Evolutionary conservation across 495 filamentous ascomycete genomes (phyloP), one percentile per base, ranked within the genome.

Genomic region (Friedmanniomyces endolithicus): DNA sequence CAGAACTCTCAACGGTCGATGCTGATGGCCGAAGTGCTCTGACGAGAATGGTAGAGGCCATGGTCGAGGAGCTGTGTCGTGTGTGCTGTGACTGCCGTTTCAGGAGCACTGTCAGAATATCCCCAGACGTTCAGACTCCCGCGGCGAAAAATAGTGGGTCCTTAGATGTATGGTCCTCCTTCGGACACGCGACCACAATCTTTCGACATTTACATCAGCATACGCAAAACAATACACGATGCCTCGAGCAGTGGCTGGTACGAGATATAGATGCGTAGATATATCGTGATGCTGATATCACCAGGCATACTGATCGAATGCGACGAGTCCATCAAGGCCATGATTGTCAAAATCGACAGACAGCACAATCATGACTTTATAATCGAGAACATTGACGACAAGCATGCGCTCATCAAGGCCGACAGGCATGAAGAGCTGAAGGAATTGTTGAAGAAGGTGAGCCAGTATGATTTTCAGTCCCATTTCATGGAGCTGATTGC

Each of bases 251-350:
- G 47, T 55, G 8, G 33, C 16, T 50, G 57, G 57, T 55, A 41
- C 12, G 23, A 25, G 46, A 25, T 29, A 17, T 41, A 1, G 11
- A 1, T 27, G 6, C 17, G 16, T 19, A 2, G 4, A 4, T 35
- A 2, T 12, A 47, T 35, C 50, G n/a, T n/a, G 9, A 7, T 9
- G 7, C 17, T 47, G 44, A 11, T 31, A 48, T 50, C 11, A 50
- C 3, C 40, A 72, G 70, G 70, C 49, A 65, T 68, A 11, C 60
- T 72, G 20, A 63, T 72, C 33, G 64, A 71, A 53, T 68, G 85
- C 54, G 85, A 75, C 41, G 81, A 83, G 6, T 84, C 82, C 43
- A 85, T 87, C 69, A 86, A 85, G 66, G 81, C 84, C 37, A 85
- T 87, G 65, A 80, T 87, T 60, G 71, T 80, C 37, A 84, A 84